phyloP scores from a whole-genome alignment of 805 yeast genomes.

The Yamadazyma endophytica region DNA sequence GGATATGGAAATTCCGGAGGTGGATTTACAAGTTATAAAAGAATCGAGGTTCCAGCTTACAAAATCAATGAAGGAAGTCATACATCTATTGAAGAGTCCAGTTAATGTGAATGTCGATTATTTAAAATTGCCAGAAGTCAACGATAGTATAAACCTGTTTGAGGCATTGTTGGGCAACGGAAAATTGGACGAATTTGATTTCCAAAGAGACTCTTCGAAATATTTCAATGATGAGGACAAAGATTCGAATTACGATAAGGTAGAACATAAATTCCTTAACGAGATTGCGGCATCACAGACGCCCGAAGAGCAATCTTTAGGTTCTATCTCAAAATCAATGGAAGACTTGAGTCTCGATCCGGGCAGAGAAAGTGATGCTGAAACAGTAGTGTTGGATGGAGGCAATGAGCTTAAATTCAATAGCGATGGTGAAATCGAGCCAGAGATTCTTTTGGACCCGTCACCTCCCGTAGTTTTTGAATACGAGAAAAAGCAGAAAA shows the following conservation, averaged over 20 bases:
- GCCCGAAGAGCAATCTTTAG: neutral
- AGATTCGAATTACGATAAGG: neutral
- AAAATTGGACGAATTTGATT: slow-evolving; percentile 8
- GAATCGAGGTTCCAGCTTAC: slow-evolving; percentile 29
- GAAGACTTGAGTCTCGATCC: slow-evolving; percentile 1
- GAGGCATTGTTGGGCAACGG: slow-evolving; percentile 9
- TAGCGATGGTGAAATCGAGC: slow-evolving; percentile 1
- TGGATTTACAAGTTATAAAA: slow-evolving; percentile 29
- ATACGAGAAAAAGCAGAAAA: too few relatives aligned
- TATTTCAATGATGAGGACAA: neutral
- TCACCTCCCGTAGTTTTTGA: neutral
- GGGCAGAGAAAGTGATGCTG: slow-evolving; percentile 22
- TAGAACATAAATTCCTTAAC: slow-evolving; percentile 5
- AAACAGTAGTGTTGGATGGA: slow-evolving; percentile 23
- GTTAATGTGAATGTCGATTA: slow-evolving; percentile 11
- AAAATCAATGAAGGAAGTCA: slow-evolving; percentile 32
- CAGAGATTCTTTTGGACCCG: slow-evolving; percentile 2
- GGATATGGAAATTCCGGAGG: slow-evolving; percentile 28
- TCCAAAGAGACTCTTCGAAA: slow-evolving; percentile 3
- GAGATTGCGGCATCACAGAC: slow-evolving; percentile 1
- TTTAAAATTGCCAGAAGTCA: slow-evolving; percentile 11
- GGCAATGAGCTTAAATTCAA: slow-evolving; percentile 4
- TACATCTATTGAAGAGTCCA: slow-evolving; percentile 29
- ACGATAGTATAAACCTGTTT: slow-evolving; percentile 10
- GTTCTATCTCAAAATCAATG: too few relatives aligned